Conservation (phyloP, 441 rosid species). For the Corymbia calophylla region DNA sequence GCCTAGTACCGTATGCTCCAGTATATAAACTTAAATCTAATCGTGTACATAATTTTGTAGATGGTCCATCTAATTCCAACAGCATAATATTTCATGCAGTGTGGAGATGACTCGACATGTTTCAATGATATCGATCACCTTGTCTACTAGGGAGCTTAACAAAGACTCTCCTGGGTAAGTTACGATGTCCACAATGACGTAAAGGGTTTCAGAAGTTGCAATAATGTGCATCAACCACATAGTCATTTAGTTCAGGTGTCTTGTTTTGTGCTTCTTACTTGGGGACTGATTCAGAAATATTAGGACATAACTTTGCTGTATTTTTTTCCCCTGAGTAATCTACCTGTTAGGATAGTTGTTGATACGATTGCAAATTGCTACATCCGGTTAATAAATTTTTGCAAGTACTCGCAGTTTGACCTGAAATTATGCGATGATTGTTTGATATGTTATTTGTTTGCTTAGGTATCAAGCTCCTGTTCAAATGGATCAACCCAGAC, state of each 20-base stretch:
- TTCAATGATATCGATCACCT: constrained; percentile 86
- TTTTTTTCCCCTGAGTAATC: not conserved
- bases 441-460: not conserved
- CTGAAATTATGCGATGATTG: not conserved
- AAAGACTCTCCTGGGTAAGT: constrained; percentile 76
- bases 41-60: not conserved
- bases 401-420: not conserved
- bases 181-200: not conserved
- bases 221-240: not conserved
- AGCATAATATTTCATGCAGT: constrained; percentile 35
- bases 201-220: not conserved
- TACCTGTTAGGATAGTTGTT: not conserved
- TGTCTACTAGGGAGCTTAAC: constrained; percentile 67
- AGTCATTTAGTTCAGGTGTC: not conserved
- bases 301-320: not conserved
- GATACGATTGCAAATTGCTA: not conserved
- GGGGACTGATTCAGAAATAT: not conserved
- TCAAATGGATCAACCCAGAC: constrained; percentile 40
- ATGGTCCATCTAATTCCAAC: not conserved
- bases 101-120: constrained; percentile 95
- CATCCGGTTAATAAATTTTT: not conserved
- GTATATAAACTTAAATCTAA: not conserved
- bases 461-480: constrained; percentile 83
- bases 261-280: not conserved
- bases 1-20: constrained; percentile 71